These are phyloP conservation scores for Boletus coccyginus DNA, from an alignment of 768 basidiomycete species.

Conservation along the genomic window DNA sequence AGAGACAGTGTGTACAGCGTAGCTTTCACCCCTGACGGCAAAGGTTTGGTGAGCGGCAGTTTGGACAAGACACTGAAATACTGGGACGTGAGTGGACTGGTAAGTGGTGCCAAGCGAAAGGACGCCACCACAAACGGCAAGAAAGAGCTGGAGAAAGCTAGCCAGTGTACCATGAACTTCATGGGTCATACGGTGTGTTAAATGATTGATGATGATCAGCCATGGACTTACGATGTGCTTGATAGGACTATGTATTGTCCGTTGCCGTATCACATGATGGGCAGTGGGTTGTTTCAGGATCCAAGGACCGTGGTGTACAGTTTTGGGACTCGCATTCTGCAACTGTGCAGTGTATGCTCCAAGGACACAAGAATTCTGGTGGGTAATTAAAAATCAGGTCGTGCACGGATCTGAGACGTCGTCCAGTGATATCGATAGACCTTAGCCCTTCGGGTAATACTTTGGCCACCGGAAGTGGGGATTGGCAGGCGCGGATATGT, in stretches of 20 bases:
- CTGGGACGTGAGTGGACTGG: conserved; percentile 63
- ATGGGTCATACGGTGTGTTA: conserved; percentile 77
- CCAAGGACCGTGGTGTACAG: conserved; percentile 94
- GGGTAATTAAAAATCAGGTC: conserved; percentile 19
- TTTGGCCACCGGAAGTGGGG: conserved; percentile 69
- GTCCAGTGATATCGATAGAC: conserved; percentile 68
- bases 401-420: conserved; percentile 7
- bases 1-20: conserved; percentile 84
- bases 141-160: conserved; percentile 49
- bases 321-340: conserved; percentile 84
- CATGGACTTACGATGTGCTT: conserved; percentile 1
- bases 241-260: conserved; percentile 67
- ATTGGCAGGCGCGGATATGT: conserved; percentile 73
- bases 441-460: conserved; percentile 58
- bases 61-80: conserved; percentile 86
- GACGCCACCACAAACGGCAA: conserved; percentile 40
- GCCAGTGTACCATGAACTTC: conserved; percentile 77
- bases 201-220: neutral
- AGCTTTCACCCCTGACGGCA: conserved; percentile 91
- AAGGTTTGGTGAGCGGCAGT: conserved; percentile 85
- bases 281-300: conserved; percentile 92
- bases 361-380: conserved; percentile 71
- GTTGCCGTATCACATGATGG: conserved; percentile 88
- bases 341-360: conserved; percentile 89
- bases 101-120: conserved; percentile 33